A percentile compares a stretch with the other conserved stretches of the same genome.
Evolutionary conservation across 2,329 filamentous ascomycete species (phyloP).

Genomic region (Thielaviopsis euricoi): DNA sequence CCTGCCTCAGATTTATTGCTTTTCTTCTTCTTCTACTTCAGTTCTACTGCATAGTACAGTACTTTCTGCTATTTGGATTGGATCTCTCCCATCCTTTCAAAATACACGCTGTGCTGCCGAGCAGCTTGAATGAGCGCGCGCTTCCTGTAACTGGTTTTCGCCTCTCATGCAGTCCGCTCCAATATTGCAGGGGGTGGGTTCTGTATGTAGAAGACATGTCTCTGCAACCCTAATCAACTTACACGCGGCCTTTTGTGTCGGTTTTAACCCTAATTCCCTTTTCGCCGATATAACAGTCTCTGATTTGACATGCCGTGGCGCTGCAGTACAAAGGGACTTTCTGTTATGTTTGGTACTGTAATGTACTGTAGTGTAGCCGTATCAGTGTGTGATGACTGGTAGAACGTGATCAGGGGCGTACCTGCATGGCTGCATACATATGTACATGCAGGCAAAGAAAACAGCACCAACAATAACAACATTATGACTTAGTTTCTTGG

Average conservation of each 20-base stretch:
- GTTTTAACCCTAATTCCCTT: too few species aligned
- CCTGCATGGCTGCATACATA: neutral
- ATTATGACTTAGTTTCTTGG: too few species aligned
- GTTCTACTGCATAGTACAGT: too few species aligned
- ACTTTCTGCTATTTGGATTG: neutral
- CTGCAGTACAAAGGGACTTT: neutral
- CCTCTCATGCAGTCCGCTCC: too few species aligned
- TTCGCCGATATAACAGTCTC: too few species aligned
- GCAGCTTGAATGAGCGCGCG: neutral
- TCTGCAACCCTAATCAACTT: neutral
- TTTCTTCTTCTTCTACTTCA: neutral
- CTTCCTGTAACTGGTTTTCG: neutral
- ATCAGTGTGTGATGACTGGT: neutral
- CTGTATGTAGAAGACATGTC: neutral
- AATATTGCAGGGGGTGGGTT: neutral
- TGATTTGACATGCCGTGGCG: too few species aligned
- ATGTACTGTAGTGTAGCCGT: neutral
- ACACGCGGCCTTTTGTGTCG: neutral
- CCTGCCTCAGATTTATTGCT: too few species aligned
- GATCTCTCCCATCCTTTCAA: neutral
- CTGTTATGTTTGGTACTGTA: neutral
- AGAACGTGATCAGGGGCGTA: neutral
- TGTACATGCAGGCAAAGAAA: neutral
- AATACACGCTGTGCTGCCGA: neutral
- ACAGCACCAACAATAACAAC: too few species aligned